Evolutionary conservation across 208 protist genomes (phyloP).

Genomic region (Angomonas ambiguus): DNA sequence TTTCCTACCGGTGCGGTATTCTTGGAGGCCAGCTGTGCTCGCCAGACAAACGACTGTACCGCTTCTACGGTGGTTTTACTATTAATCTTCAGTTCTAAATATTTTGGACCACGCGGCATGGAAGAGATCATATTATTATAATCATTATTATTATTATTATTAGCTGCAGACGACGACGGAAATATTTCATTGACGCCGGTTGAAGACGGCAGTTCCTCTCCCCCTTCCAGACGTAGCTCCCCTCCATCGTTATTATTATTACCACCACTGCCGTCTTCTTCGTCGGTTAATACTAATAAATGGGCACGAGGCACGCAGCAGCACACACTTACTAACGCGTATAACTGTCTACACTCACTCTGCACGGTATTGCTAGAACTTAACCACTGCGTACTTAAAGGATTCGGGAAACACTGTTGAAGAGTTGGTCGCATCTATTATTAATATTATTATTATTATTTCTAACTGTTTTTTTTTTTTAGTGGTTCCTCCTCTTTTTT

Average conservation of each 20-base stretch:
- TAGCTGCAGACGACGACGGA: background rate
- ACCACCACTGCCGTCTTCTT: conserved; percentile 28
- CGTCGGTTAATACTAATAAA: conserved; percentile 75
- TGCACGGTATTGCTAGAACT: conserved; percentile 64
- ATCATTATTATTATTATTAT: background rate
- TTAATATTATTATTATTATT: conserved; percentile 3
- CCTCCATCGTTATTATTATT: conserved; percentile 46
- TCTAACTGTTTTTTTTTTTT: background rate
- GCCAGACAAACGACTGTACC: background rate
- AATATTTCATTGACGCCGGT: background rate
- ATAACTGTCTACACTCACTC: conserved; percentile 81
- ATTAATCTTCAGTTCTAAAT: background rate
- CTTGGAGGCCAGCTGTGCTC: background rate
- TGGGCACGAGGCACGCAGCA: conserved; percentile 79
- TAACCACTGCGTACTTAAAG: conserved; percentile 72
- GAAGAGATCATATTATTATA: conserved; percentile 14
- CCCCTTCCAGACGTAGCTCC: conserved; percentile 17
- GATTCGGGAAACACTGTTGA: conserved; percentile 78
- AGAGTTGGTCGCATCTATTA: conserved; percentile 47
- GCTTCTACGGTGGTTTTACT: background rate
- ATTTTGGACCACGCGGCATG: background rate
- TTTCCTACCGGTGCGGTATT: background rate
- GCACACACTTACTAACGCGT: conserved; percentile 76
- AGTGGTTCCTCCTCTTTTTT: too few relatives aligned
- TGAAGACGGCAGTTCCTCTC: too few relatives aligned